Evolutionary conservation across 108 stramenopile species (phyloP).

Genomic region (Skeletonema menzelii): DNA sequence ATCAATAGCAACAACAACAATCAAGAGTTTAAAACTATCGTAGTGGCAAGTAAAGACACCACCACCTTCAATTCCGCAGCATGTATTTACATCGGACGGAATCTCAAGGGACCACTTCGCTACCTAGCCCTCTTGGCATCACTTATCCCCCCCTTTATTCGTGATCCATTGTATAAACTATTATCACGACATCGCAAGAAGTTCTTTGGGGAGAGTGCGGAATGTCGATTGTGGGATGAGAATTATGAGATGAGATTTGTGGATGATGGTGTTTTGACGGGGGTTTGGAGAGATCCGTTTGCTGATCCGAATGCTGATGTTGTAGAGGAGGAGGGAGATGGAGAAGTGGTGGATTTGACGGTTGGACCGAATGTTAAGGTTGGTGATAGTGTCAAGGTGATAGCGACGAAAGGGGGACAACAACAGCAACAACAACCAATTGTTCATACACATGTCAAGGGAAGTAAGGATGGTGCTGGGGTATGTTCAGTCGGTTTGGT

Average conservation of each 20-base stretch:
- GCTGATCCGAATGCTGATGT: constrained; percentile 29
- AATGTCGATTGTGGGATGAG: constrained; percentile 67
- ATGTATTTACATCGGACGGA: constrained; percentile 34
- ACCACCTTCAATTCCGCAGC: constrained; percentile 34
- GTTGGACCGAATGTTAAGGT: neutral
- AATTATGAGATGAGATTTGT: constrained; percentile 52
- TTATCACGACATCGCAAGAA: constrained; percentile 53
- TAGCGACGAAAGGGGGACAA: constrained; percentile 13
- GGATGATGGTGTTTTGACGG: constrained; percentile 37
- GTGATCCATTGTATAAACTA: constrained; percentile 58
- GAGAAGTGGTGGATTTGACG: neutral
- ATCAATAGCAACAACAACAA: neutral
- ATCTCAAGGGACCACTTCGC: constrained; percentile 44
- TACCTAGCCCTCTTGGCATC: constrained; percentile 31
- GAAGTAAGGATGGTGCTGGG: constrained; percentile 11
- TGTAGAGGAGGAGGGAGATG: neutral
- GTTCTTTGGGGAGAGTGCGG: constrained; percentile 55
- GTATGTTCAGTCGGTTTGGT: constrained; percentile 45
- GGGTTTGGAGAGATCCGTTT: constrained; percentile 29
- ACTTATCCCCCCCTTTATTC: constrained; percentile 46
- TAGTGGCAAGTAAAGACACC: constrained; percentile 8
- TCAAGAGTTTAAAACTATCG: constrained; percentile 44
- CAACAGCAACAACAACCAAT: constrained; percentile 4
- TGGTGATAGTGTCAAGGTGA: constrained; percentile 31
- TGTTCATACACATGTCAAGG: constrained; percentile 36